Base-by-base conservation (phyloP, 2,329 filamentous ascomycete species). In the Paraphaeosphaeria sporulosa region DNA sequence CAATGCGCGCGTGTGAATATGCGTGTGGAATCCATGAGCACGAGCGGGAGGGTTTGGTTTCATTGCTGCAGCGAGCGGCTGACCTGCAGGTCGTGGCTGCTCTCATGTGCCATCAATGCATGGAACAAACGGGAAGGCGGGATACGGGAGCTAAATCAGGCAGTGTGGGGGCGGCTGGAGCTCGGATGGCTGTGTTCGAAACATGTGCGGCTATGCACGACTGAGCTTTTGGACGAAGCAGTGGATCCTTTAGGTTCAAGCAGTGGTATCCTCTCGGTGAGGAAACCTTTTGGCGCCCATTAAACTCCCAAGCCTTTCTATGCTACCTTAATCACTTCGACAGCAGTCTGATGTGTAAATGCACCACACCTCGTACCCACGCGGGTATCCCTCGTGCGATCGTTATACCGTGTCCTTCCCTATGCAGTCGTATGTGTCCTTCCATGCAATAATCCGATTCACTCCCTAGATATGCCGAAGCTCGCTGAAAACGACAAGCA, bases 381-480 rank as follows among this genome's bases (percentile, higher is more conserved):
- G n/a, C 5, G 34, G 49, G 25, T 54, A 44, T 34, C 25, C 51
- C 10, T 42, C 38, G 47, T 34, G 34, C 42, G 19, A 43, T 44
- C 38, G 34, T 56, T 56, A 32, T 32, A 56, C 52, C 46, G 47
- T 46, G 12, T 9, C 59, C 10, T 43, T 54, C 51, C 38, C 51
- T 43, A 44, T 54, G 38, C 51, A 54, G 25, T 32, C 38, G 36
- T 61, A 21, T 58, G 55, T 51, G 52, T 49, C 54, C 38, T 55
- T 34, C 51, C 40, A 58, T 58, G 55, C 47, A 58, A 40, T 34
- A 55, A 54, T 21, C 32, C 36, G 15, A 43, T 34, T 32, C 42
- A n/a, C 47, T 52, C 48, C 58, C 40, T 51, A 19, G 23, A 51
- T 55, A 46, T 53, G 55, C 59, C 55, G 46, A 55, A 61, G 55